Conservation (phyloP, 2,329 filamentous ascomycete genomes). For the Claviceps monticola region DNA sequence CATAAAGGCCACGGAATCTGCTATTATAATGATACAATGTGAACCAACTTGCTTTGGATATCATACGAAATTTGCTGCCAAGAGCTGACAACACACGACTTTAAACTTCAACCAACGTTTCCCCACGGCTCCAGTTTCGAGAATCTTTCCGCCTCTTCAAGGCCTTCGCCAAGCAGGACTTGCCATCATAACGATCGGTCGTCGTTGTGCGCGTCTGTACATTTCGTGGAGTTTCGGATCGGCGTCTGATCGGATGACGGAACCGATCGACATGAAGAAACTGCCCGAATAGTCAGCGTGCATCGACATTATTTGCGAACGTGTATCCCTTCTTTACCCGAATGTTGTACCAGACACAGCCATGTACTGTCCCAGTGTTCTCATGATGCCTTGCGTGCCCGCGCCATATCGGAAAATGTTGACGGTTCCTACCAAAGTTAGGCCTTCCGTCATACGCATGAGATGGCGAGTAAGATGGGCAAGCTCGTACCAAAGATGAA, state of each 20-base stretch:
- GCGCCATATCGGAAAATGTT: constrained; percentile 94
- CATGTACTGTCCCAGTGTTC: constrained; percentile 96
- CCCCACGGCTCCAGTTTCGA: background rate
- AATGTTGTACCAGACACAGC: constrained; percentile 87
- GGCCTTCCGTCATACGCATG: background rate
- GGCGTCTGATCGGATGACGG: constrained; percentile 84
- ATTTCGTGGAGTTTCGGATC: constrained; percentile 62
- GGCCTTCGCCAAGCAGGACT: constrained; percentile 22
- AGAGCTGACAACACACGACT: background rate
- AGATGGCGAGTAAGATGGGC: background rate
- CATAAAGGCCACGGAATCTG: background rate
- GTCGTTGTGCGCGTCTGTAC: constrained; percentile 60
- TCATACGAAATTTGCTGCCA: constrained; percentile 2
- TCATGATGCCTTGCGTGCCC: constrained; percentile 83
- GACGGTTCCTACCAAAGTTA: constrained; percentile 53
- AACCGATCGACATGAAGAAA: constrained; percentile 99
- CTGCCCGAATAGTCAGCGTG: constrained; percentile 23
- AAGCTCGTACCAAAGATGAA: constrained; percentile 75
- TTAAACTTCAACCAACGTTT: constrained; percentile 3
- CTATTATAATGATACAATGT: background rate
- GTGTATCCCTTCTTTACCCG: constrained; percentile 43
- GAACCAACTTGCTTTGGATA: background rate
- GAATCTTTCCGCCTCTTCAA: background rate
- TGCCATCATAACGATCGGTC: constrained; percentile 50
- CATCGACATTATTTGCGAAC: background rate